Conservation (phyloP, 2,329 filamentous ascomycete genomes). For the Lasiodiplodia sp. region DNA sequence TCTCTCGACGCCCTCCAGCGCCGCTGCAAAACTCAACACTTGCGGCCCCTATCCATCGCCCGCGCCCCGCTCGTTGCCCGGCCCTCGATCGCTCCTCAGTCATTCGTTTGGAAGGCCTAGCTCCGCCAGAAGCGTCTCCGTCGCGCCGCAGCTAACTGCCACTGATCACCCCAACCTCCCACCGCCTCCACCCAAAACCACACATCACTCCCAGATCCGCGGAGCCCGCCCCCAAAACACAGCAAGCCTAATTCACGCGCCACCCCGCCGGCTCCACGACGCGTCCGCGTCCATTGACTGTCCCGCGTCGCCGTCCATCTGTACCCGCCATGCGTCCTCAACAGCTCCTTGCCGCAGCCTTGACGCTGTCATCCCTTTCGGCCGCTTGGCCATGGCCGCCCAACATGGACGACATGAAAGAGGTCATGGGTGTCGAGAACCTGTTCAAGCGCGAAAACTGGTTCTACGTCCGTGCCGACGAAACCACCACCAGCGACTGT, state of each 20-base stretch:
- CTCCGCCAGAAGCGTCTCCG: neutral
- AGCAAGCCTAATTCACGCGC: neutral
- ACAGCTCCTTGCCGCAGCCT: constrained; percentile 46
- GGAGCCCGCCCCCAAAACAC: constrained; percentile 9
- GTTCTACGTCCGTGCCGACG: constrained; percentile 13
- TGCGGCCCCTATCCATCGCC: constrained; percentile 14
- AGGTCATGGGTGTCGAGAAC: constrained; percentile 27
- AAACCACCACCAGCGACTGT: constrained; percentile 13
- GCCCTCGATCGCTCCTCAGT: constrained; percentile 22
- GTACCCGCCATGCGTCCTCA: constrained; percentile 44
- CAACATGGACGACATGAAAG: constrained; percentile 26
- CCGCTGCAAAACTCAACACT: constrained; percentile 4
- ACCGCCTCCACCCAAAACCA: constrained; percentile 13
- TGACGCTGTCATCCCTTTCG: constrained; percentile 47
- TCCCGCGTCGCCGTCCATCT: constrained; percentile 4
- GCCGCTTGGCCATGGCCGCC: constrained; percentile 40
- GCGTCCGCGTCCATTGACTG: constrained; percentile 19
- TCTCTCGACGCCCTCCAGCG: constrained; percentile 3
- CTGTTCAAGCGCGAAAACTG: constrained; percentile 20
- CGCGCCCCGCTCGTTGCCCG: constrained; percentile 14
- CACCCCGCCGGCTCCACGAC: constrained; percentile 15
- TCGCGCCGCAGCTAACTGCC: constrained; percentile 11
- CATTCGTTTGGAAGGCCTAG: constrained; percentile 24
- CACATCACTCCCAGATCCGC: constrained; percentile 7
- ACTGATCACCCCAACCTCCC: constrained; percentile 12